Conservation (phyloP, 1,139 yeast genomes). For the Taiozyma sp. region DNA sequence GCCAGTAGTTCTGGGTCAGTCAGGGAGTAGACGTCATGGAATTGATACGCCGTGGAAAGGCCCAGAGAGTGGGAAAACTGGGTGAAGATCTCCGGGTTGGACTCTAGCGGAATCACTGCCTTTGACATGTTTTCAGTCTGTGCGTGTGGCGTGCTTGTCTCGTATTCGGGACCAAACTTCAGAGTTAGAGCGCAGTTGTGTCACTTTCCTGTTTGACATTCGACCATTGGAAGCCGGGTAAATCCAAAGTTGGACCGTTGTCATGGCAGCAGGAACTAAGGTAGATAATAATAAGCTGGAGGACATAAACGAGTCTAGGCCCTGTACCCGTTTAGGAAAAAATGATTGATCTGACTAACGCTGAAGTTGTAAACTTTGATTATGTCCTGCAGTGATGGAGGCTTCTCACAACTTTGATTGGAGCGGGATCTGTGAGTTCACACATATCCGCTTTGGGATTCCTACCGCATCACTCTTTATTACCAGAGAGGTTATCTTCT, state of each 20-base stretch:
- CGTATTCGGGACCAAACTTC: no score
- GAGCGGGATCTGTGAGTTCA: no score
- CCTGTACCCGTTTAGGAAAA: no score
- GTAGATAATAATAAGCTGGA: no score
- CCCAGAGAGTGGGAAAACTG: slow-evolving; percentile 67
- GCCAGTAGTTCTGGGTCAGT: slow-evolving; percentile 75
- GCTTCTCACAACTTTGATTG: no score
- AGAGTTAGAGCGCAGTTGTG: neutral
- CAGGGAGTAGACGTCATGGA: slow-evolving; percentile 80
- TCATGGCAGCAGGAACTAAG: no score
- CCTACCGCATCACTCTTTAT: no score
- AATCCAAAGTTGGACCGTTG: no score
- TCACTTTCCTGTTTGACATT: neutral
- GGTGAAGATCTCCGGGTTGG: slow-evolving; percentile 85
- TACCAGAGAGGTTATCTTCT: neutral
- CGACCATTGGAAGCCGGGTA: neutral
- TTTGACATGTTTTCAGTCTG: slow-evolving; percentile 3
- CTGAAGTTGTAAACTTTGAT: no score
- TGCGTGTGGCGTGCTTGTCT: neutral
- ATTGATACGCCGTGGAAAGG: slow-evolving; percentile 51
- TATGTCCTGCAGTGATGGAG: no score
- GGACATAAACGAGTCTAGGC: no score
- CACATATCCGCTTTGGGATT: neutral
- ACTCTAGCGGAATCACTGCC: slow-evolving; percentile 80
- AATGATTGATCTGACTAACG: no score